Evolutionary conservation across 345 rosid genomes (phyloP).

Genomic region (Aethionema arabicum): DNA sequence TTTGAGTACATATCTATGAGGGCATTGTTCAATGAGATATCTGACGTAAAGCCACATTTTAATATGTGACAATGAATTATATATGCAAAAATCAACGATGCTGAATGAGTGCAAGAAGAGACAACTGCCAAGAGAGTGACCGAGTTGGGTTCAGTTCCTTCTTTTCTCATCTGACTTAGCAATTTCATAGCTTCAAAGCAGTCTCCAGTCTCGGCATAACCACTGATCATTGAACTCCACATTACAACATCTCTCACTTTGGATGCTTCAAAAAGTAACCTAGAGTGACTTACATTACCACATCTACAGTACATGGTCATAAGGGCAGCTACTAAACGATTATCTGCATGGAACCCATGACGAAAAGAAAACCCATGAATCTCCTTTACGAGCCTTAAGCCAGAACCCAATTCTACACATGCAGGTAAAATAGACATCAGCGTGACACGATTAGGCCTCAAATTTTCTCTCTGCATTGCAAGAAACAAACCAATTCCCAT

Average conservation of each 20-base stretch:
- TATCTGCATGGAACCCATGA: slow-evolving; percentile 38
- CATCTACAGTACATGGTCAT: slow-evolving; percentile 45
- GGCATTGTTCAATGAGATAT: slow-evolving; percentile 45
- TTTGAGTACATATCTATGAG: slow-evolving; percentile 60
- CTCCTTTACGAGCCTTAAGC: slow-evolving; percentile 40
- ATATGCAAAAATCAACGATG: slow-evolving; percentile 38
- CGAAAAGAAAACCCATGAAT: slow-evolving; percentile 57
- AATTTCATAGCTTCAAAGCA: slow-evolving; percentile 42
- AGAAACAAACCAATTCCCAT: slow-evolving; percentile 43
- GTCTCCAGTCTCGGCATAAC: slow-evolving; percentile 42
- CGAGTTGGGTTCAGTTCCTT: slow-evolving; percentile 46
- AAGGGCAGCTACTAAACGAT: slow-evolving; percentile 43
- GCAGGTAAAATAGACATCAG: slow-evolving; percentile 44
- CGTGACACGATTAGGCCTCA: slow-evolving; percentile 50
- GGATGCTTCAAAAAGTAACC: slow-evolving; percentile 42
- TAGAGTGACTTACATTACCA: slow-evolving; percentile 32
- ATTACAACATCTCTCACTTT: slow-evolving; percentile 51
- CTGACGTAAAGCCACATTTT: slow-evolving; percentile 42
- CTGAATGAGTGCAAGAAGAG: slow-evolving; percentile 43
- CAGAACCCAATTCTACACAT: slow-evolving; percentile 34
- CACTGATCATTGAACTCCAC: slow-evolving; percentile 54
- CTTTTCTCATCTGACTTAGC: slow-evolving; percentile 44
- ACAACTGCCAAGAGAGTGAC: slow-evolving; percentile 54
- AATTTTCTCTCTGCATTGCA: slow-evolving; percentile 47
- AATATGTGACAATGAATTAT: slow-evolving; percentile 45